Conservation (phyloP, 345 rosid species). For the Eucalyptus pauciflora region DNA sequence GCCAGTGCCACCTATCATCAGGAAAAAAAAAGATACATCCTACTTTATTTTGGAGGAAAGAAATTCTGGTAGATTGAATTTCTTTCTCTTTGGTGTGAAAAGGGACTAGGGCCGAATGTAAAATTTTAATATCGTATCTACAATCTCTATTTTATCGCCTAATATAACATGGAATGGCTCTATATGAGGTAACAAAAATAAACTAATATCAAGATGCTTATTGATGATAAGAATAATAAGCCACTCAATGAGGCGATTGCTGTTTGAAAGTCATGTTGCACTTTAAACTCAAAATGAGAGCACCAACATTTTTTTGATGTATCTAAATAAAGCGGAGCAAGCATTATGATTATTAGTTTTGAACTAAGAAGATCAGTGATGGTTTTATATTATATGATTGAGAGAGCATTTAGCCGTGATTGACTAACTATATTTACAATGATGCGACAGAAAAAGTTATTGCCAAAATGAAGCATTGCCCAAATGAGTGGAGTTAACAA, state of each 20-base stretch:
- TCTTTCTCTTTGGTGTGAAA: background rate
- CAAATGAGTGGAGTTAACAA: background rate
- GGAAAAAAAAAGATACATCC: background rate
- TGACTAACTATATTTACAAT: too few species aligned
- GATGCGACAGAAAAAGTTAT: accelerated
- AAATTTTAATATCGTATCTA: background rate
- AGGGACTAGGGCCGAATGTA: background rate
- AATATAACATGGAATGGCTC: too few species aligned
- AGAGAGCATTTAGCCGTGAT: background rate
- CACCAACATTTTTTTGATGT: background rate
- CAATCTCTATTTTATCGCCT: background rate
- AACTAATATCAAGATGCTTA: background rate
- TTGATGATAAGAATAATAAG: background rate
- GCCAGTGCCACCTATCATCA: background rate
- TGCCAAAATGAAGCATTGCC: background rate
- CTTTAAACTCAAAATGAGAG: background rate
- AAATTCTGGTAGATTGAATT: background rate
- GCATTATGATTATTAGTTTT: background rate
- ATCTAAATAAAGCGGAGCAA: background rate
- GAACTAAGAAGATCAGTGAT: background rate
- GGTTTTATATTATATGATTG: too few species aligned
- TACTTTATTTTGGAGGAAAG: background rate
- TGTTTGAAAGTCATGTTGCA: background rate
- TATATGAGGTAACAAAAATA: background rate
- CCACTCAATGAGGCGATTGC: background rate